These are phyloP conservation scores for Phytopythium vexans DNA, from an alignment of 352 stramenopile species.

Conservation along the genomic window DNA sequence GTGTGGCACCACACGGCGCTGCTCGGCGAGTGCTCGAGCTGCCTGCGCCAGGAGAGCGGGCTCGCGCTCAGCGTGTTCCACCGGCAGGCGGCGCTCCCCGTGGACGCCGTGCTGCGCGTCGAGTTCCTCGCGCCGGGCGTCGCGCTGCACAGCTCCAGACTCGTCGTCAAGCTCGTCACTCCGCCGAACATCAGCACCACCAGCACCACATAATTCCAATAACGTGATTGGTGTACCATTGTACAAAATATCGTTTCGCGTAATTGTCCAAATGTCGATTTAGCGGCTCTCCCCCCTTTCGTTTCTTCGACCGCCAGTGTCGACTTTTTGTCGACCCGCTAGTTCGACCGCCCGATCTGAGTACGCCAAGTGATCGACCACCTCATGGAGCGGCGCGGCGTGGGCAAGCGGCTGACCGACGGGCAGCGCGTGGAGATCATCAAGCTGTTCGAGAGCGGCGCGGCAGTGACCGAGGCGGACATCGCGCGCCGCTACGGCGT, in stretches of 20 bases:
- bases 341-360: no score
- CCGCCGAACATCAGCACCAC: no score
- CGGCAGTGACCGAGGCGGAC: slow-evolving; percentile 32
- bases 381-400: slow-evolving; percentile 29
- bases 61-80: slow-evolving; percentile 31
- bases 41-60: slow-evolving; percentile 28
- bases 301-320: no score
- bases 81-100: slow-evolving; percentile 18
- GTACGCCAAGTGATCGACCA: no score
- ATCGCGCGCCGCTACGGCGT: slow-evolving; percentile 43
- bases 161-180: slow-evolving; percentile 19
- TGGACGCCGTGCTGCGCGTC: slow-evolving; percentile 26
- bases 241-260: background rate
- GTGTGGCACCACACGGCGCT: slow-evolving; percentile 33
- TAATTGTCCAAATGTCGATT: background rate
- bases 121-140: slow-evolving; percentile 36
- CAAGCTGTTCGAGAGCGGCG: slow-evolving; percentile 40
- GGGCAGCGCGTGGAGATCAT: slow-evolving; percentile 53
- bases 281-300: no score
- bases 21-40: slow-evolving; percentile 24
- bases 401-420: slow-evolving; percentile 44
- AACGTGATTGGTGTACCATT: no score
- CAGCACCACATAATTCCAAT: no score
- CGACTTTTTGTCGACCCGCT: no score
- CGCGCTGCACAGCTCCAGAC: slow-evolving; percentile 32